Evolutionary conservation across 176 grass and related monocot species (phyloP), one percentile per base, ranked within the genome.

Genomic region (Typha latifolia): DNA sequence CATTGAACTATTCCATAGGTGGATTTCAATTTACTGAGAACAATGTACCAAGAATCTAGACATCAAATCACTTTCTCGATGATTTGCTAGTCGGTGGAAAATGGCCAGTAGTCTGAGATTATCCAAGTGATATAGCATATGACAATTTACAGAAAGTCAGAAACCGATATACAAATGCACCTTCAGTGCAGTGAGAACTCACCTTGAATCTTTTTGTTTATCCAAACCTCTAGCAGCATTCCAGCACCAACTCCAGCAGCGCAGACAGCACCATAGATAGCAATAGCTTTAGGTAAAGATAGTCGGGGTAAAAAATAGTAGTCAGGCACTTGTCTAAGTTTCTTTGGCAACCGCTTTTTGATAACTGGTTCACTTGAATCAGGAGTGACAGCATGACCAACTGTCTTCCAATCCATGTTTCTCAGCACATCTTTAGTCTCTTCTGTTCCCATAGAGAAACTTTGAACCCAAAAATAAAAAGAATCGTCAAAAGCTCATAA

Each of bases 171-270:
- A n/a, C 12, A 74, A 24, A 29, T 74, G 24, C 16, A 63, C 8
- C 37, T 27, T 51, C n/a, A 77, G 27, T 18, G 24, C 62, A 64
- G 69, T 23, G 34, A 5, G 13, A 81, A 55, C 34, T 48, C 66
- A 96, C 91, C 91, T 91, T 91, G 79, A 32, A 96, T 91, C 71
- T 80, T 96, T 66, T 91, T 80, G 14, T 91, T 82, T 81, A 96
- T 91, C 88, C 88, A 96, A 66, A 96, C 71, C 78, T 96, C 92
- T 51, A 87, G 65, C 32, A 91, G 56, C 85, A 96, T 96, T 53
- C 84, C 88, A 15, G 77, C 85, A 67, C 92, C 82, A 61, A 96
- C 74, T 16, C 92, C 88, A 70, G 92, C 88, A 49, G 66, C 77
- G 80, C 78, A 86, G 29, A 47, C 27, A 55, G 63, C 67, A 48